phyloP scores from a whole-genome alignment of 768 basidiomycete species.

The Auriscalpium vulgare region DNA sequence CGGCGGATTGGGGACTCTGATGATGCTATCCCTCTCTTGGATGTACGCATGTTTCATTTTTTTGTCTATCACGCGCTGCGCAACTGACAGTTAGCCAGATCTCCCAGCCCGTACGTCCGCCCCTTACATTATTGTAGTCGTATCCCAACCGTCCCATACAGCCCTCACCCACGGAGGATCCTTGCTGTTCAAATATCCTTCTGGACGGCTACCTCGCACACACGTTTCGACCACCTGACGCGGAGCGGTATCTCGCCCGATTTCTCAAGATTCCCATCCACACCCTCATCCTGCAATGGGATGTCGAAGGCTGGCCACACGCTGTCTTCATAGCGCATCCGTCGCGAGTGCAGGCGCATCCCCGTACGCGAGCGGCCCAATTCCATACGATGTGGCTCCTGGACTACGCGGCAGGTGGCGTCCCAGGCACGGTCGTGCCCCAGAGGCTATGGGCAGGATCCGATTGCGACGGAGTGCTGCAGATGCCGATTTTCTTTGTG shows the following conservation, averaged over 20 bases:
- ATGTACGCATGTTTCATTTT: too few species aligned
- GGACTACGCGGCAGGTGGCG: not conserved
- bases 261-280: not conserved
- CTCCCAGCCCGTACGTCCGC: too few species aligned
- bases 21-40: too few species aligned
- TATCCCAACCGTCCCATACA: too few species aligned
- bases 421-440: not conserved
- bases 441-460: not conserved
- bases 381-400: not conserved
- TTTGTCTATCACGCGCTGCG: too few species aligned
- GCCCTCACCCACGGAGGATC: too few species aligned
- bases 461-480: not conserved
- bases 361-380: not conserved
- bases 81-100: too few species aligned
- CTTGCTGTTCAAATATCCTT: not conserved
- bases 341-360: not conserved
- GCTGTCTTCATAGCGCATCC: not conserved
- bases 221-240: not conserved
- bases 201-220: not conserved
- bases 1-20: too few species aligned
- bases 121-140: too few species aligned
- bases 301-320: not conserved
- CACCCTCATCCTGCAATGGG: not conserved
- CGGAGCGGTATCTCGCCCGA: not conserved
- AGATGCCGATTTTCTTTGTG: conserved; percentile 12